A percentile compares a stretch with the other conserved stretches of the same genome.
These are phyloP conservation scores for Penicillium sclerotigenum DNA, from an alignment of 2,329 filamentous ascomycete species.

Conservation along the genomic window DNA sequence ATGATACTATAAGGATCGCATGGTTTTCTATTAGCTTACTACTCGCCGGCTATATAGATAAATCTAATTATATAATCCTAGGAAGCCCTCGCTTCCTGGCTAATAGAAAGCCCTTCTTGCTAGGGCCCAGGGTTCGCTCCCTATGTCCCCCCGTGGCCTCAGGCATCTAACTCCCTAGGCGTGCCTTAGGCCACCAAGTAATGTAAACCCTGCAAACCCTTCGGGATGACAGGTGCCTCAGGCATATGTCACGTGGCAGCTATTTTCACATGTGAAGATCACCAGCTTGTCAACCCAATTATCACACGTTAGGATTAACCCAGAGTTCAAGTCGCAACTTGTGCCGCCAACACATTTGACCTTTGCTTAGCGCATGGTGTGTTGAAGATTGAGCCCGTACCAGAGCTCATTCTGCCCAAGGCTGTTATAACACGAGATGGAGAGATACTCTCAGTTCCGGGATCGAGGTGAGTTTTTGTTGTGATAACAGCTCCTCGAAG, in stretches of 20 bases:
- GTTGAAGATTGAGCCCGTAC: not conserved
- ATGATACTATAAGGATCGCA: too few relatives aligned
- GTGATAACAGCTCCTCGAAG: constrained; percentile 10
- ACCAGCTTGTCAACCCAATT: not conserved
- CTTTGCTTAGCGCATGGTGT: not conserved
- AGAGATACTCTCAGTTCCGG: constrained; percentile 91
- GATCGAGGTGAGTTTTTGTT: constrained; percentile 65
- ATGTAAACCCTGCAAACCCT: too few relatives aligned
- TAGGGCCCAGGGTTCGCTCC: too few relatives aligned
- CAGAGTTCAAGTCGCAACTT: not conserved
- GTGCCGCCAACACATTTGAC: not conserved
- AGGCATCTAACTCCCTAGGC: too few relatives aligned
- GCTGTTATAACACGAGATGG: constrained; percentile 56
- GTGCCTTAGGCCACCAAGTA: too few relatives aligned
- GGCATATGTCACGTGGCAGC: constrained; percentile 1
- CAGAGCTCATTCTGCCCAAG: not conserved
- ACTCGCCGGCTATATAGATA: too few relatives aligned
- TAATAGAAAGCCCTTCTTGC: too few relatives aligned
- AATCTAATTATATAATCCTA: too few relatives aligned
- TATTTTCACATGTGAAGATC: constrained; percentile 7
- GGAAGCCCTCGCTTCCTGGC: too few relatives aligned
- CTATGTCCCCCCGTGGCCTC: too few relatives aligned
- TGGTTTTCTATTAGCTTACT: too few relatives aligned
- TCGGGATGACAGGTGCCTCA: too few relatives aligned
- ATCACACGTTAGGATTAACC: not conserved